Evolutionary conservation across 495 filamentous ascomycete species (phyloP).

Genomic region (Sporormia fimetaria): DNA sequence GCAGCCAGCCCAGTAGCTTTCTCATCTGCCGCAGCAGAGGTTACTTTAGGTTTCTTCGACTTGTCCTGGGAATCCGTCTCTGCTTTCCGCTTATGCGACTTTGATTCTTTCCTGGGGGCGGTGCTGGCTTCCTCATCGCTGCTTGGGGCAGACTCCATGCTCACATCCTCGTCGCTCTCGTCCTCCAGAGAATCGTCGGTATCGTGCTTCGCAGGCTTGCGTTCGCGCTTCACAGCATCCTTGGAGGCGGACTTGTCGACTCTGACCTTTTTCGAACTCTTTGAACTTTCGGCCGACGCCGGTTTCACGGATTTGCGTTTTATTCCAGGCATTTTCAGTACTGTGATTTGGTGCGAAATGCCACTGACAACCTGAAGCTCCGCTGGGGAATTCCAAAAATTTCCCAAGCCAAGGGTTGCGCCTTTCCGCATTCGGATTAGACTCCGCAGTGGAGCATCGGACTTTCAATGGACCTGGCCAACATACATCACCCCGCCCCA

Average conservation of each 20-base stretch:
- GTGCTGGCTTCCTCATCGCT: conserved; percentile 1
- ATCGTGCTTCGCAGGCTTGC: conserved; percentile 12
- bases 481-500: too few species aligned
- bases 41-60: conserved; percentile 2
- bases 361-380: not conserved
- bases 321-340: conserved; percentile 17
- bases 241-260: conserved; percentile 10
- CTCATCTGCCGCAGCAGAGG: not conserved
- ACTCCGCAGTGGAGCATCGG: too few species aligned
- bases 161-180: conserved; percentile 13
- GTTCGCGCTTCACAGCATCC: too few species aligned
- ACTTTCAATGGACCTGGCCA: too few species aligned
- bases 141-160: not conserved
- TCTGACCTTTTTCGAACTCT: conserved; percentile 20
- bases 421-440: too few species aligned
- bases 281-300: not conserved
- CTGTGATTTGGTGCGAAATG: not conserved
- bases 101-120: not conserved
- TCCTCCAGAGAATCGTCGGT: conserved; percentile 18
- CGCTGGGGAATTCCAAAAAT: too few species aligned
- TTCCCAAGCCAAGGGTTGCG: not conserved
- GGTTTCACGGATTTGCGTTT: conserved; percentile 19
- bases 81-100: not conserved
- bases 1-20: conserved; percentile 2
- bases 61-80: not conserved